Conservation (phyloP, 1,139 yeast species). For the Taphrina pruni region DNA sequence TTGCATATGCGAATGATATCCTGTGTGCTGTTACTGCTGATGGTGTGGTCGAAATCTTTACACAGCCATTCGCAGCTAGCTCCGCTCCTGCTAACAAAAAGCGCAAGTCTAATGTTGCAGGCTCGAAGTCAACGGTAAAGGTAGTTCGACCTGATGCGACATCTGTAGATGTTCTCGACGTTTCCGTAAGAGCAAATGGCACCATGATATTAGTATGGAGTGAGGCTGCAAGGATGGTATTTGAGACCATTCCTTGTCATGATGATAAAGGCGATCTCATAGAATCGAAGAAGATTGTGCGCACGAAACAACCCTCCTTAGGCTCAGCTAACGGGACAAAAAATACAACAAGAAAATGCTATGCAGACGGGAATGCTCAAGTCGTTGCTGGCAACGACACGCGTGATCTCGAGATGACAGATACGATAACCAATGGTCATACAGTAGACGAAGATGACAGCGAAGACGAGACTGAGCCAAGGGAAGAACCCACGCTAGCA, state of each 20-base stretch:
- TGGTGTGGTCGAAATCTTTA: slow-evolving; percentile 68
- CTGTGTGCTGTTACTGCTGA: slow-evolving; percentile 69
- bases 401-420: slow-evolving; percentile 54
- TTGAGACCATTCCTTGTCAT: slow-evolving; percentile 62
- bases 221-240: slow-evolving; percentile 60
- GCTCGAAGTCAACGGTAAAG: slow-evolving; percentile 56
- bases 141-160: slow-evolving; percentile 57
- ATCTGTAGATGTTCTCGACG: slow-evolving; percentile 56
- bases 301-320: slow-evolving; percentile 57
- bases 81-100: slow-evolving; percentile 25
- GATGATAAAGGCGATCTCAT: slow-evolving; percentile 54
- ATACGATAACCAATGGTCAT: slow-evolving; percentile 3
- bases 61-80: slow-evolving; percentile 56
- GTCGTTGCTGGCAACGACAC: slow-evolving; percentile 51
- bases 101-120: slow-evolving; percentile 54
- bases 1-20: slow-evolving; percentile 54
- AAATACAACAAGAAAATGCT: slow-evolving; percentile 48
- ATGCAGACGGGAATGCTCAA: slow-evolving; percentile 71
- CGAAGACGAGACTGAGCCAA: slow-evolving; percentile 50
- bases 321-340: slow-evolving; percentile 70
- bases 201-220: slow-evolving; percentile 68
- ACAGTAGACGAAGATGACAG: slow-evolving; percentile 48
- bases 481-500: slow-evolving; percentile 53
- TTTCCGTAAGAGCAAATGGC: slow-evolving; percentile 55
- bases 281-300: slow-evolving; percentile 26